Evolutionary conservation across 768 basidiomycete genomes (phyloP), one percentile per base, ranked within the genome.

Genomic region (Chalciporus sphaerocephalus): DNA sequence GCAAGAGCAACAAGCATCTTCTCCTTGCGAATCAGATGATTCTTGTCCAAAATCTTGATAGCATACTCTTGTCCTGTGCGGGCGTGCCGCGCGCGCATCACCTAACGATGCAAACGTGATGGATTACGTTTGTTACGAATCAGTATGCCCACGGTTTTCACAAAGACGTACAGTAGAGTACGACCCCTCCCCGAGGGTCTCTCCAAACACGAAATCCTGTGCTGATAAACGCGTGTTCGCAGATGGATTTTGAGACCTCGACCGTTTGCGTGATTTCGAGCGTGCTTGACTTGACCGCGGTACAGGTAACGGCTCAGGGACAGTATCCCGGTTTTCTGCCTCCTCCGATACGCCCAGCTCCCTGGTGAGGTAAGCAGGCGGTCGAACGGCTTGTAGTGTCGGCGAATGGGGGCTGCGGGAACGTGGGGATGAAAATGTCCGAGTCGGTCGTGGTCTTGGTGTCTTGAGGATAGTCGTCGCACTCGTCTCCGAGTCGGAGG

Each of bases 41-140:
- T 79, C 72, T 94, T 94, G 67, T 91, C 87, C 41, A 92, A 73
- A 13, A 88, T 78, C 66, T 91, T 90, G 58, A 89, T 75, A 3
- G 88, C 87, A 58, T 86, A 89, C 38, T 76, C 69, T 46, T 83
- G 76, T 16, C 80, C 74, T 13, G 81, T 82, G 32, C 71, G 62
- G 27, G 72, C 62, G 46, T 81, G 71, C 30, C 70, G 74, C 36
- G 74, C 83, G 23, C 70, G 69, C 63, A 76, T 74, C 27, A 83
- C 85, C 86, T 85, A 32, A 13, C 28, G 39, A n/a, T n/a, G n/a
- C n/a, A 7, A 43, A 32, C 43, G 36, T 49, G 21, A 46, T 15
- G 16, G 46, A 46, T 47, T 42, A 46, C 50, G 39, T 45, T 28
- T 10, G 40, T 44, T 49, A 44, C 35, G 38, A 6, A 40, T 51